These are phyloP conservation scores for Hypoxylon sp. DNA, from an alignment of 2,329 filamentous ascomycete species.

Conservation along the genomic window DNA sequence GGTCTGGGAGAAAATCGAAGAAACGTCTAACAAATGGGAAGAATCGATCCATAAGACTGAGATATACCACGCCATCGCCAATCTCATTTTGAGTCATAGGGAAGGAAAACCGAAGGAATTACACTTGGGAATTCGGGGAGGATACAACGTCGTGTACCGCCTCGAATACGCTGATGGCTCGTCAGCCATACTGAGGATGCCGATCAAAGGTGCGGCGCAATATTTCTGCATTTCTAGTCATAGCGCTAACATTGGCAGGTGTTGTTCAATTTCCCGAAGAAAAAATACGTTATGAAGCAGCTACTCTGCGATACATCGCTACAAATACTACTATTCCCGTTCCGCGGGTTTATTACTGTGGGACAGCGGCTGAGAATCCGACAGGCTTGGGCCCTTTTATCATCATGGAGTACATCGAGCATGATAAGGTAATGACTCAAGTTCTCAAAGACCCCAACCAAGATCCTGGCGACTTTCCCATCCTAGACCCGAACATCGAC, in stretches of 20 bases:
- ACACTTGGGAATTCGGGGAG: slow-evolving; percentile 50
- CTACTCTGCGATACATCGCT: slow-evolving; percentile 54
- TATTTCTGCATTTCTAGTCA: not conserved
- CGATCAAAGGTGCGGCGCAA: slow-evolving; percentile 43
- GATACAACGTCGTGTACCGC: slow-evolving; percentile 54
- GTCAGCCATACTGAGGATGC: slow-evolving; percentile 53
- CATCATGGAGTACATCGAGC: slow-evolving; percentile 57
- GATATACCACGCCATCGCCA: slow-evolving; percentile 44
- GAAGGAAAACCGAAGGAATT: slow-evolving; percentile 46
- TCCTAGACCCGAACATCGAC: slow-evolving; percentile 55
- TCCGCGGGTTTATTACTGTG: slow-evolving; percentile 53
- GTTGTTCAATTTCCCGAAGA: slow-evolving; percentile 53
- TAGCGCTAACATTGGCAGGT: not conserved
- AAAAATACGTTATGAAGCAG: slow-evolving; percentile 56
- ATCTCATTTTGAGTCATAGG: slow-evolving; percentile 49
- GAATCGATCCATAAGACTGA: slow-evolving; percentile 42
- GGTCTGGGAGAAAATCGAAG: slow-evolving; percentile 51
- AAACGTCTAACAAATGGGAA: slow-evolving; percentile 48
- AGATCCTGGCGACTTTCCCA: slow-evolving; percentile 27
- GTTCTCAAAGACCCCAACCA: slow-evolving; percentile 17
- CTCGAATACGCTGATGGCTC: slow-evolving; percentile 54
- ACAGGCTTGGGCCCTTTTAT: slow-evolving; percentile 56
- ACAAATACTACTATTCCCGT: slow-evolving; percentile 56
- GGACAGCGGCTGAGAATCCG: slow-evolving; percentile 53
- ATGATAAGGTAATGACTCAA: slow-evolving; percentile 50